Evolutionary conservation across 2,329 filamentous ascomycete genomes (phyloP), one percentile per base, ranked within the genome.

Genomic region (Hypocreales sp.): DNA sequence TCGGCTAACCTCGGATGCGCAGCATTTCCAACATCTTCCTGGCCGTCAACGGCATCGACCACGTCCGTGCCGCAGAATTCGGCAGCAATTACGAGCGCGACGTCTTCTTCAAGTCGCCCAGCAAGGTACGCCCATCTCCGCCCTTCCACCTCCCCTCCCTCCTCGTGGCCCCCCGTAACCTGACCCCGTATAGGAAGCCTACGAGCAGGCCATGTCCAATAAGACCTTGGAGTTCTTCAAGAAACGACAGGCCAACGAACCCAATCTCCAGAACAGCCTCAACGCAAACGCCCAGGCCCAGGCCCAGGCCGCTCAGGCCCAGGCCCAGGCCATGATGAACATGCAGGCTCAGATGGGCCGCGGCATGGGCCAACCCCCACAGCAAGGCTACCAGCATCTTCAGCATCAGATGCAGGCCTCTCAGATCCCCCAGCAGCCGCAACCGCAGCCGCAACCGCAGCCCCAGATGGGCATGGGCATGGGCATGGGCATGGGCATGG

Each of bases 331-430:
- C 29, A 55, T 70, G 52, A 60, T 69, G 55, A 65, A 56, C 31
- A 59, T 68, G 53, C 61, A 63, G 32, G 55, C 52, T 9, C 58
- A 65, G 35, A 61, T 70, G 52, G 55, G 57, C 21, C 58, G 67
- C 20, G 57, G 56, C 9, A 59, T 65, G 47, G 56, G 54, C 1
- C 64, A 64, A 38, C 55, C 52, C 6, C 48, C 52, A 3, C 68
- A 65, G 33, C 66, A 61, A 38, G 60, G 56, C 1, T 72, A 74
- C 31, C 67, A 67, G 34, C 60, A 65, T 25, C 55, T 72, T 20
- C 67, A 70, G 32, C 67, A 69, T 29, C 64, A 59, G 30, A 69
- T 71, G 64, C 68, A 72, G 38, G 49, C 58, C 4, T 58, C 62
- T 1, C 60, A 59, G 20, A 58, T 71, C 15, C 18, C 18, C 18